These are phyloP conservation scores for Spatholobus suberectus DNA, from an alignment of 306 rosid species.

Conservation along the genomic window DNA sequence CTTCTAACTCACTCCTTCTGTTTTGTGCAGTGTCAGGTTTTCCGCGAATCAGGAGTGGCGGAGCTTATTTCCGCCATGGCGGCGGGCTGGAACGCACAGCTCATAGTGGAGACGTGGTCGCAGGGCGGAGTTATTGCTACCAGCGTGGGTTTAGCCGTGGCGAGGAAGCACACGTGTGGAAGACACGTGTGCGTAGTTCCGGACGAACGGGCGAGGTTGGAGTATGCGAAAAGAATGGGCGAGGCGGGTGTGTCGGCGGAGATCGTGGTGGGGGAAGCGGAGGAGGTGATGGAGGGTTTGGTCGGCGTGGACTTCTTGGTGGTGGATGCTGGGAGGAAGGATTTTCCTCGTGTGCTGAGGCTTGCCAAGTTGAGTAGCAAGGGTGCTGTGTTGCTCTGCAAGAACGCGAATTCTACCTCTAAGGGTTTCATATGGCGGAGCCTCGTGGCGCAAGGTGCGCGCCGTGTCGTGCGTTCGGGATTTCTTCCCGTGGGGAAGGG, in stretches of 20 bases:
- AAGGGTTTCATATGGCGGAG: conserved; percentile 67
- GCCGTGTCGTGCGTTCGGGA: conserved; percentile 73
- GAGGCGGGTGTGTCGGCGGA: conserved; percentile 60
- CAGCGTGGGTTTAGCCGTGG: conserved; percentile 77
- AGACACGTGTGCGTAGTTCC: conserved; percentile 86
- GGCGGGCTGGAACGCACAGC: conserved; percentile 87
- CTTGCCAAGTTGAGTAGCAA: conserved; percentile 69
- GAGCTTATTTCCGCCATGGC: conserved; percentile 94
- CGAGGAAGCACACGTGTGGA: conserved; percentile 74
- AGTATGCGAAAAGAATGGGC: conserved; percentile 58
- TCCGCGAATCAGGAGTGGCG: conserved; percentile 76
- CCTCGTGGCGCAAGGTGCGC: conserved; percentile 54
- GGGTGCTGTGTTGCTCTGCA: conserved; percentile 84
- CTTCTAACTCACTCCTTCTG: background rate
- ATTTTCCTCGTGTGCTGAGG: conserved; percentile 60
- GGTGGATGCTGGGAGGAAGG: conserved; percentile 69
- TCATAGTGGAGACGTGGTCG: conserved; percentile 95
- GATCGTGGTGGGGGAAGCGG: conserved; percentile 78
- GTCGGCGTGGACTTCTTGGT: conserved; percentile 78
- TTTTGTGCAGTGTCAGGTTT: conserved; percentile 60
- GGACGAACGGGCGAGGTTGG: conserved; percentile 70
- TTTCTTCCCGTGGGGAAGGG: conserved; percentile 95
- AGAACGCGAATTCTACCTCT: conserved; percentile 64
- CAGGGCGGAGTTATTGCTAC: conserved; percentile 72
- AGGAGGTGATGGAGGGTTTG: conserved; percentile 62